Evolutionary conservation across 1,284 basidiomycete genomes (phyloP).

Genomic region (Ceratobasidium sp.): DNA sequence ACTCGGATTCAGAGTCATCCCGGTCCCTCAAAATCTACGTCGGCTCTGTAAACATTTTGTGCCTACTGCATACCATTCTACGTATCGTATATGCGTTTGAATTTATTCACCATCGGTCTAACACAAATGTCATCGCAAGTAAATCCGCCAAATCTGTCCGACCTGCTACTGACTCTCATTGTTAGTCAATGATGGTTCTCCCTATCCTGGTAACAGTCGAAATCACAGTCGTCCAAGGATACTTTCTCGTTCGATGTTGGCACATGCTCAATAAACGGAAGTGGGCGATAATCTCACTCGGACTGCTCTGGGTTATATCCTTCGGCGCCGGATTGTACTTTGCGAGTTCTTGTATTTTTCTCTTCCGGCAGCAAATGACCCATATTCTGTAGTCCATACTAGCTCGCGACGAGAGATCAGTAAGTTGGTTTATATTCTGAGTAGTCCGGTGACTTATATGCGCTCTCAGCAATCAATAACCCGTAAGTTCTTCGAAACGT

Average conservation of each 20-base stretch:
- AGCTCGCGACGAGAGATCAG: too few species aligned
- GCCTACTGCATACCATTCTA: not conserved
- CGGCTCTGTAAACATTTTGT: not conserved
- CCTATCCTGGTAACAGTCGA: constrained; percentile 52
- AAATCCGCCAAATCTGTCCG: not conserved
- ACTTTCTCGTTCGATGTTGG: not conserved
- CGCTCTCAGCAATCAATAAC: not conserved
- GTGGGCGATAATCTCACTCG: not conserved
- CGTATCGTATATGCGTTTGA: not conserved
- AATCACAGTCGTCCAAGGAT: constrained; percentile 80
- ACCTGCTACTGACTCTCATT: not conserved
- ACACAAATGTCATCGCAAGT: not conserved
- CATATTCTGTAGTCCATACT: too few species aligned
- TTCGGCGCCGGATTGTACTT: not conserved
- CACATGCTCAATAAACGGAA: not conserved
- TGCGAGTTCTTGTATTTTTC: not conserved
- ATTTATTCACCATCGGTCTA: not conserved
- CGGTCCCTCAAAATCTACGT: not conserved
- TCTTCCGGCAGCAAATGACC: too few species aligned
- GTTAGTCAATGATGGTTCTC: not conserved
- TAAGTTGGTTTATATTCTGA: too few species aligned
- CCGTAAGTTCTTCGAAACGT: not conserved
- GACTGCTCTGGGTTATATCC: not conserved
- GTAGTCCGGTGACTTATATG: too few species aligned
- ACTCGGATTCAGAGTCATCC: not conserved